Base-by-base conservation (phyloP, 2,329 filamentous ascomycete species). In the Pleomassaria siparia region DNA sequence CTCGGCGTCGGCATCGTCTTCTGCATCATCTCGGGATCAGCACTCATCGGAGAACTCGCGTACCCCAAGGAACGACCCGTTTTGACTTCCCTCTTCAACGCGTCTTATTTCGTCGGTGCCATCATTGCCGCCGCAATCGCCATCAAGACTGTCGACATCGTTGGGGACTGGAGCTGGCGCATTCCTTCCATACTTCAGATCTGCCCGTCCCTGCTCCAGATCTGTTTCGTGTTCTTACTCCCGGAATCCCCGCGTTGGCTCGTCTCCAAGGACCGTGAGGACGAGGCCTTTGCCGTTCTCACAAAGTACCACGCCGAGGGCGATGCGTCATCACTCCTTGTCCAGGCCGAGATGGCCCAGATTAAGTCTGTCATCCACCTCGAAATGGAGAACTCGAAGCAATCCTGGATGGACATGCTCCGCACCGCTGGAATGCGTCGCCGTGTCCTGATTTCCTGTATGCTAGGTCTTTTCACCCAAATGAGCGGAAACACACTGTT, bases 1-100 rank as follows among this genome's bases (percentile, higher is more conserved):
- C 76, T 85, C n/a, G 82, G 82, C 13, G 77, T 80, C 20, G 82
- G 82, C n/a, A 81, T 85, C 40, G 77, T 80, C 0, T 82, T 80
- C 54, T 79, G 76, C 49, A 84, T 84, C 50, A 78, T 83, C 26
- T 77, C 80, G 2, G 81, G 79, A 4, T 79, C 81, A 1, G 75
- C 78, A 26, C 67, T 84, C 41, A 80, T 85, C 22, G 81, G 80
- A 65, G 82, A 85, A 59, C 69, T 85, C 21, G 80, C 76, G 1
- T 78, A 84, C 58, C 82, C 82, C 2, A 84, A 82, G 60, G 81
- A 84, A 63, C 79, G 82, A 51, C 73, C 81, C 0, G 72, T 80
- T n/a, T 56, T 84, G 44, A 84, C 80, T 1, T 82, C 80, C 6
- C 69, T 83, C 1, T 84, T 84, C 73, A 84, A 84, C 56, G 76